A percentile compares a stretch with the other conserved stretches of the same genome.
These are phyloP conservation scores for Diaporthe ampelina DNA, from an alignment of 2,329 filamentous ascomycete genomes.

Conservation along the genomic window DNA sequence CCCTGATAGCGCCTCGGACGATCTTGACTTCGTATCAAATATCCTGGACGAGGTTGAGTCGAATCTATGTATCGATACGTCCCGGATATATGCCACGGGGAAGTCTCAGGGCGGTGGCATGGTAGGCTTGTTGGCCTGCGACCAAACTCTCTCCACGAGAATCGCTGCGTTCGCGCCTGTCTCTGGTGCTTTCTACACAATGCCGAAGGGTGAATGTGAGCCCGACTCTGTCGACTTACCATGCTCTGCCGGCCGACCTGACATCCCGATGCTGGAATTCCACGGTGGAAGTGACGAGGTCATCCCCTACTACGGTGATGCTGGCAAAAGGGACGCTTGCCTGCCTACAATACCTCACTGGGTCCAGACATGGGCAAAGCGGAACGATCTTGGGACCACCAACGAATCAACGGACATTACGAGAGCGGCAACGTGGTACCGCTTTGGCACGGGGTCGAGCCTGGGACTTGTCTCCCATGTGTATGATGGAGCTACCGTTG, in stretches of 20 bases:
- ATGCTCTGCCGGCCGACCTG: not conserved
- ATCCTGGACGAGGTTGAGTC: not conserved
- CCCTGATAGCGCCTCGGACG: slow-evolving; percentile 3
- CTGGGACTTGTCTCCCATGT: not conserved
- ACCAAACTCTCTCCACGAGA: not conserved
- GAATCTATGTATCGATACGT: not conserved
- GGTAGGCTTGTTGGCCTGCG: not conserved
- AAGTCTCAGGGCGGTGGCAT: slow-evolving; percentile 8
- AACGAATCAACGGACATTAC: not conserved
- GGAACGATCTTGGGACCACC: not conserved
- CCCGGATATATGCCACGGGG: not conserved
- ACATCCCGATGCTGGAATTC: slow-evolving; percentile 1
- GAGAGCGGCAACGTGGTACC: not conserved
- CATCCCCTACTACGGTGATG: not conserved
- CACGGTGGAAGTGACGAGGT: not conserved
- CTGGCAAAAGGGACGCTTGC: not conserved
- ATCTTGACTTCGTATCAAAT: not conserved
- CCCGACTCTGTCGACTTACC: not conserved
- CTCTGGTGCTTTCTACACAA: not conserved
- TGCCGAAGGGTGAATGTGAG: not conserved
- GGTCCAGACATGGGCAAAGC: not conserved
- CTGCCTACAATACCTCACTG: slow-evolving; percentile 6
- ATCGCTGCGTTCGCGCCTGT: slow-evolving; percentile 5
- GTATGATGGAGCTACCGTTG: not conserved
- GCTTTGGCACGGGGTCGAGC: not conserved